Base-by-base conservation (phyloP, 2,329 filamentous ascomycete species). In the Sclerotinia borealis region DNA sequence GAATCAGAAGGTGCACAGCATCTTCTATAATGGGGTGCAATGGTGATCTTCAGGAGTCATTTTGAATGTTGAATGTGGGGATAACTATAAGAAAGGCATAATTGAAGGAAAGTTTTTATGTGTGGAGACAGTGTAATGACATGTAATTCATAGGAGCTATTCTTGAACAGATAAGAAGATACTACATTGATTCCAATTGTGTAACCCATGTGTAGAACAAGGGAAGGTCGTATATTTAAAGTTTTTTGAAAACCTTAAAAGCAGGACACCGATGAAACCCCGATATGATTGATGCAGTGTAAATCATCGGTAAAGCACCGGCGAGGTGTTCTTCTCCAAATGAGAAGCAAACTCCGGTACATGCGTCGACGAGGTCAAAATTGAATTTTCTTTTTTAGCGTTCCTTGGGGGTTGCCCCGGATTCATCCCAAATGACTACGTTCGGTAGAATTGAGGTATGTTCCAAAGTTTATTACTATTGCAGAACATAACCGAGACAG, bases 21-120 rank as follows among this genome's bases (percentile, higher is more conserved):
- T n/a, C 54, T 58, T 58, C 54, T 58, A 45, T 58, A 58, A 25
- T 29, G 39, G 45, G 54, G 39, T 58, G 25, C 54, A 45, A 58
- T 31, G 54, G n/a, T 8, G 54, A 58, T 58, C 39, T 45, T 58
- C 54, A 58, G 54, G 39, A 34, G 54, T 58, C n/a, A 45, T 39
- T 45, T 15, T 19, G 19, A 15, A 11, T 10, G 1, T n/a, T 22
- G 8, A 56, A 56, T 8, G 39, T 31, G n/a, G n/a, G 25, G 45
- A 45, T n/a, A 22, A 19, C 11, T 4, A 19, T n/a, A 45, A 31
- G 13, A 56, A 31, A 22, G 54, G 29, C 39, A 34, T 19, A 45
- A 43, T n/a, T 11, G 27, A 56, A 43, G 54, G 31, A 45, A 34
- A 56, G 17, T 41, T 55, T 31, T 55, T 19, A 31, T 43, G 52